Percentiles rank a stretch among this genome's conserved stretches.
Conservation (phyloP, 441 rosid genomes). For the Populus hybrid region DNA sequence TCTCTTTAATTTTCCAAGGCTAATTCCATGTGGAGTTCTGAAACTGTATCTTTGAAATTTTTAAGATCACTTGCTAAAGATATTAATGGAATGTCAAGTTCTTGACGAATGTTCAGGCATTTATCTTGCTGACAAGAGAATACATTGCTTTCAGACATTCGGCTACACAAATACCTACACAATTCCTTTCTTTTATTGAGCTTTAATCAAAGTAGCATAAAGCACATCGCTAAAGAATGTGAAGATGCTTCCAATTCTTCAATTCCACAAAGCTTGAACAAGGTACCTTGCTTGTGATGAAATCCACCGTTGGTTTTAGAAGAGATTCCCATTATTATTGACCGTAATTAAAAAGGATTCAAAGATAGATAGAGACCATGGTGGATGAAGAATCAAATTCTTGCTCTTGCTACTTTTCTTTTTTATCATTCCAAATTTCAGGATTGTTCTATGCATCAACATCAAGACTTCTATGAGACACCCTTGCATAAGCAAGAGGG, state of each 20-base stretch:
- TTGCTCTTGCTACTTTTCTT: constrained; percentile 12
- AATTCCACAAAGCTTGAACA: constrained; percentile 16
- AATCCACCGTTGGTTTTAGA: constrained; percentile 18
- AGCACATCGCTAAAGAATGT: constrained; percentile 23
- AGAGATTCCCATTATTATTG: background rate
- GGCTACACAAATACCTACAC: constrained; percentile 9
- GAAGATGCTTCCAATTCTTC: constrained; percentile 25
- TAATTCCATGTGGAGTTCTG: background rate
- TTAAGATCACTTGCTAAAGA: background rate
- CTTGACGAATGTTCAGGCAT: background rate
- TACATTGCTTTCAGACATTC: background rate
- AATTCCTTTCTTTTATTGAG: constrained; percentile 16
- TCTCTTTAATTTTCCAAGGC: background rate
- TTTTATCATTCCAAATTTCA: constrained; percentile 5
- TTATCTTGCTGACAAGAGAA: background rate
- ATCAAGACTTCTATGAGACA: constrained; percentile 1
- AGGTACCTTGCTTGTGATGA: constrained; percentile 31
- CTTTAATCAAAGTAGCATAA: constrained; percentile 26
- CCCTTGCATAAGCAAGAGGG: background rate
- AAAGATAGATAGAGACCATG: background rate
- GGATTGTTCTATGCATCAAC: constrained; percentile 4
- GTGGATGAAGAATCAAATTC: constrained; percentile 30
- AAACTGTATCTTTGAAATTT: background rate
- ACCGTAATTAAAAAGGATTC: background rate
- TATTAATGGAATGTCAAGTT: background rate